A percentile compares a stretch with the other conserved stretches of the same genome.
Evolutionary conservation across 2,329 filamentous ascomycete genomes (phyloP).

Genomic region (Magnaporthales sp.): DNA sequence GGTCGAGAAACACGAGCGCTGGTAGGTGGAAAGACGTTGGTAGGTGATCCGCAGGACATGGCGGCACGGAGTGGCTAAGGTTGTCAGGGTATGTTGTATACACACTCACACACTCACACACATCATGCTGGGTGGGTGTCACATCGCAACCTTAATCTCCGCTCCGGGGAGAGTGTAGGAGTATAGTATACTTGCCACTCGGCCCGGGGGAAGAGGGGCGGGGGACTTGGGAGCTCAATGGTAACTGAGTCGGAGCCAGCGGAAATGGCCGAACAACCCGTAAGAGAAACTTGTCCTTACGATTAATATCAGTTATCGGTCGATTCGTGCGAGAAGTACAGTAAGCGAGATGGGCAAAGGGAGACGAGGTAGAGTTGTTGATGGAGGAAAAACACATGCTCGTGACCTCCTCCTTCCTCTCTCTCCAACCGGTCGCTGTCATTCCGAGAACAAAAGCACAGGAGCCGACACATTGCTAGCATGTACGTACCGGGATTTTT

Average conservation of each 20-base stretch:
- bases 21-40: slow-evolving; percentile 4
- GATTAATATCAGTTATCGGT: no score
- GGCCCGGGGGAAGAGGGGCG: no score
- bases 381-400: no score
- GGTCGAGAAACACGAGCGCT: background rate
- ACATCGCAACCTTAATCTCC: background rate
- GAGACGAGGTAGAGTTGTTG: no score
- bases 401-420: no score
- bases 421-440: no score
- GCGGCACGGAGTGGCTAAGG: background rate
- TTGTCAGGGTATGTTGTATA: no score
- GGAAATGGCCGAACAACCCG: background rate
- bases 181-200: background rate
- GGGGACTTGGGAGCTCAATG: background rate
- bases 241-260: background rate
- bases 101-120: background rate
- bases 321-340: no score
- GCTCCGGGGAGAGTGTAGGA: background rate
- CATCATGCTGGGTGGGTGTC: background rate
- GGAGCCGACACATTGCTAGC: no score
- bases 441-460: no score
- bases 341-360: no score
- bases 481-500: no score
- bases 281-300: background rate
- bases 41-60: background rate